Evolutionary conservation across 1,284 basidiomycete species (phyloP), one percentile per base, ranked within the genome.

Genomic region (Pascua guehoae): DNA sequence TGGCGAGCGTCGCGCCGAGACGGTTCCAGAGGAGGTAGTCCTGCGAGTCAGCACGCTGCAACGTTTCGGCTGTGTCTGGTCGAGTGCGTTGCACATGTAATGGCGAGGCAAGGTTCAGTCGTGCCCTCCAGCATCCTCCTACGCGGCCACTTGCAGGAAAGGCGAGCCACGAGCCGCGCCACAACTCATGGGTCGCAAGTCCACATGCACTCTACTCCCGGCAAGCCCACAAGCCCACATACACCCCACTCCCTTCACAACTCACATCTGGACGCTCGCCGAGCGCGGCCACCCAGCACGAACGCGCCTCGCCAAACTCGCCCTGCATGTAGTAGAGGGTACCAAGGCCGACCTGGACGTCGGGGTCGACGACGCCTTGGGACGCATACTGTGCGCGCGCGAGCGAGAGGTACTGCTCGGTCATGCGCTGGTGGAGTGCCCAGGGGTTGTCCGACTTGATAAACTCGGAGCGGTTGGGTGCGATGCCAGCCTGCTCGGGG

Each of bases 21-120:
- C 96, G 82, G 75, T 99, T 99, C 96, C 96, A 99, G 9, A 98
- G 79, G 12, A 95, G 79, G 73, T 93, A 98, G 76, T 99, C 96
- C 86, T 88, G 72, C n/a, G 7, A 5, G 39, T 49, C n/a, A 49
- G 47, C 47, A 24, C 14, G 12, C 8, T 18, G 43, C 16, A 39
- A 16, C 8, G 5, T 49, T 49, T 8, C 48, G 47, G 17, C 4
- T 32, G 24, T 32, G 24, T 32, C 24, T 32, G 41, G 41, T 3
- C 12, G 41, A 41, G 41, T n/a, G 41, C 12, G 41, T 14, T 41
- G 12, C 12, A 41, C 41, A 41, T 41, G 41, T 4, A 41, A 32
- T 32, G 24, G 24, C 24, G 7, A 7, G 24, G 4, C 24, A 32
- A 4, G 24, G 24, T 32, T 3, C 24, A 32, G 7, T 32, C 24